These are phyloP conservation scores for Mucor mucedo DNA, from an alignment of 371 early-diverging fungal genomes.

Conservation along the genomic window DNA sequence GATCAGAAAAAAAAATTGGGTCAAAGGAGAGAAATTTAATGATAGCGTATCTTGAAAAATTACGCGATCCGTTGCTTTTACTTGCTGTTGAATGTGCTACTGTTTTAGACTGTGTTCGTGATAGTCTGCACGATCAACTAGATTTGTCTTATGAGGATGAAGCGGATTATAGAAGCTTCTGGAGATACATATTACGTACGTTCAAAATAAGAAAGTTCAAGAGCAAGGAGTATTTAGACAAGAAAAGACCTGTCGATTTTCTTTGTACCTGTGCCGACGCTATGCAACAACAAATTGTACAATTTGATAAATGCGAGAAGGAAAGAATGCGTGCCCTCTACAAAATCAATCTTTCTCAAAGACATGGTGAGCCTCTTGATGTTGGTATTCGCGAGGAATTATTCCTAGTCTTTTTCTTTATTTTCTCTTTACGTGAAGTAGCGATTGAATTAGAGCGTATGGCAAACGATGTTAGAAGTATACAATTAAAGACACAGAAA, in stretches of 20 bases:
- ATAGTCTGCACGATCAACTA: slow-evolving; percentile 45
- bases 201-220: slow-evolving; percentile 21
- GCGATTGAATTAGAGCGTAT: slow-evolving; percentile 52
- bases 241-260: not conserved
- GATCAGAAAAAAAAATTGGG: slow-evolving; percentile 47
- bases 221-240: not conserved
- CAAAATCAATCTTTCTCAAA: slow-evolving; percentile 37
- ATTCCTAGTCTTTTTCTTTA: slow-evolving; percentile 65
- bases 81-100: slow-evolving; percentile 51
- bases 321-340: slow-evolving; percentile 45
- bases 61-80: slow-evolving; percentile 56
- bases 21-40: slow-evolving; percentile 51
- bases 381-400: slow-evolving; percentile 57
- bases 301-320: slow-evolving; percentile 46
- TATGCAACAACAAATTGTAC: slow-evolving; percentile 27
- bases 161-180: slow-evolving; percentile 30
- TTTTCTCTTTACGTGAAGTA: slow-evolving; percentile 62
- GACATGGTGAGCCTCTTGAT: slow-evolving; percentile 40
- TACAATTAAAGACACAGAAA: slow-evolving; percentile 24
- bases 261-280: slow-evolving; percentile 33
- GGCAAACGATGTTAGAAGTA: slow-evolving; percentile 40
- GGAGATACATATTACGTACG: slow-evolving; percentile 27
- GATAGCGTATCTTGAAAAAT: slow-evolving; percentile 54
- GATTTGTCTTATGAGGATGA: slow-evolving; percentile 55
- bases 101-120: slow-evolving; percentile 48